These are phyloP conservation scores for Sclerotinia minor DNA, from an alignment of 2,329 filamentous ascomycete species.

Conservation along the genomic window DNA sequence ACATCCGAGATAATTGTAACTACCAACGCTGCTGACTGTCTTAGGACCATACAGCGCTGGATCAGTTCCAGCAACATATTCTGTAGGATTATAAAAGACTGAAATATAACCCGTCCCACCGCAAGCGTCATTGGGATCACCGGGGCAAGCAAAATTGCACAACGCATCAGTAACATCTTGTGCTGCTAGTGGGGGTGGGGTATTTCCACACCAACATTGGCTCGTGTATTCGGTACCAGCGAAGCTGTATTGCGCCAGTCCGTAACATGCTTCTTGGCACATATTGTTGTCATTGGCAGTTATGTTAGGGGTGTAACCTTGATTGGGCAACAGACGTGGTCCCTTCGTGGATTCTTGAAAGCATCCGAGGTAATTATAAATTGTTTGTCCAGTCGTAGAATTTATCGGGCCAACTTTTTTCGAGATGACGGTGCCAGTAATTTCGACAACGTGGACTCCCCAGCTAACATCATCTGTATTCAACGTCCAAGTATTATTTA, in stretches of 20 bases:
- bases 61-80: slow-evolving; percentile 31
- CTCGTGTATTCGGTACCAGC: slow-evolving; percentile 40
- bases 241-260: slow-evolving; percentile 33
- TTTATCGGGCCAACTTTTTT: slow-evolving; percentile 22
- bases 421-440: slow-evolving; percentile 29
- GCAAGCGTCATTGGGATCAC: slow-evolving; percentile 26
- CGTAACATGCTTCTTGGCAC: slow-evolving; percentile 43
- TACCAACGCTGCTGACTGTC: slow-evolving; percentile 30
- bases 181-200: slow-evolving; percentile 35
- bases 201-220: slow-evolving; percentile 42
- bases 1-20: slow-evolving; percentile 41
- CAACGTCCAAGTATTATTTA: slow-evolving; percentile 42
- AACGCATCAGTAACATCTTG: slow-evolving; percentile 30
- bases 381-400: slow-evolving; percentile 25
- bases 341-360: slow-evolving; percentile 38
- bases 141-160: slow-evolving; percentile 31
- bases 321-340: slow-evolving; percentile 39
- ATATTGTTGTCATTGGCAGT: slow-evolving; percentile 35
- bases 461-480: slow-evolving; percentile 44
- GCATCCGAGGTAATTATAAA: slow-evolving; percentile 42
- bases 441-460: slow-evolving; percentile 42
- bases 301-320: slow-evolving; percentile 32
- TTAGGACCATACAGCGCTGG: slow-evolving; percentile 34
- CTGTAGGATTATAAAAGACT: slow-evolving; percentile 33
- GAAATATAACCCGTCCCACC: slow-evolving; percentile 31